phyloP scores from a whole-genome alignment of 768 basidiomycete genomes.

The Mycena indigotica region DNA sequence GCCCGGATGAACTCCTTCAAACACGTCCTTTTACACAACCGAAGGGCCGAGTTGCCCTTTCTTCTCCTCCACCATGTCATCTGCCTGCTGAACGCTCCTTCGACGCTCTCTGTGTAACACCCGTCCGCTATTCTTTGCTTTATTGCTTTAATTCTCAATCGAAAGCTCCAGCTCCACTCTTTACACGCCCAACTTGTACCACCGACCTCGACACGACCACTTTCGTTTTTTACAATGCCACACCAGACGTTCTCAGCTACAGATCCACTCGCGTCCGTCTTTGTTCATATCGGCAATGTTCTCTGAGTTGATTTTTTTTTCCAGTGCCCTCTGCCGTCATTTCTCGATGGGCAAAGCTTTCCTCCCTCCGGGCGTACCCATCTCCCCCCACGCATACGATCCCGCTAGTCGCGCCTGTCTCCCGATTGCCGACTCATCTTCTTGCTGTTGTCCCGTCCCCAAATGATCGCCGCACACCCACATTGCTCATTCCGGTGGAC shows the following conservation, averaged over 20 bases:
- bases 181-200: conserved; percentile 14
- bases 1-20: neutral
- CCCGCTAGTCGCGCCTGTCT: conserved; percentile 32
- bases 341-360: conserved; percentile 39
- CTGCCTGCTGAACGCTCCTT: conserved; percentile 2
- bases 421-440: conserved; percentile 58
- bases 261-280: conserved; percentile 39
- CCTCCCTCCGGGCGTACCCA: conserved; percentile 19
- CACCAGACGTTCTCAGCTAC: conserved; percentile 35
- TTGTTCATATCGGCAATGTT: neutral
- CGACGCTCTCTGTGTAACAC: neutral
- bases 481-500: conserved; percentile 57
- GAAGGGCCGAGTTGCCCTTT: neutral
- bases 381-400: conserved; percentile 52
- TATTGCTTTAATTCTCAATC: neutral
- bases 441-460: conserved; percentile 47
- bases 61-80: conserved; percentile 5
- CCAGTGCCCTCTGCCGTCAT: conserved; percentile 47
- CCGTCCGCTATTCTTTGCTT: conserved; percentile 2
- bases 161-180: neutral
- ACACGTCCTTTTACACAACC: neutral
- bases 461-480: conserved; percentile 28
- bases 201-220: conserved; percentile 9
- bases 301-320: neutral
- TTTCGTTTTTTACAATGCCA: conserved; percentile 30